Conservation (phyloP, 352 stramenopile genomes). For the Paralagenidium karlingii region DNA sequence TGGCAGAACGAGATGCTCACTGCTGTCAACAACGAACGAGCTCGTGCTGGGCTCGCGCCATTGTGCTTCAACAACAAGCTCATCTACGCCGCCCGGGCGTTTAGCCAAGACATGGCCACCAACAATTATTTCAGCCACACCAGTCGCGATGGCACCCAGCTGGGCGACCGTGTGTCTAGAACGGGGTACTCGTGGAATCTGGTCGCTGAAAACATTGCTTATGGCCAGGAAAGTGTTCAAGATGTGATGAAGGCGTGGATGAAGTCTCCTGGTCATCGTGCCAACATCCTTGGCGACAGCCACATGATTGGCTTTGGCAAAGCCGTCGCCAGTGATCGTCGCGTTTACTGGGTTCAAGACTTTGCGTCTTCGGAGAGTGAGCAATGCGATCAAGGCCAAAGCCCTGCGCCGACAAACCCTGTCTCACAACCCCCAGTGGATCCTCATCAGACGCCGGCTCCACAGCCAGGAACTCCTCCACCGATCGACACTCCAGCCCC, state of each 20-base stretch:
- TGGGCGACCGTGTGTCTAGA: neutral
- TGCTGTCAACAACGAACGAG: too few species aligned
- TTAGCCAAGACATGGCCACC: neutral
- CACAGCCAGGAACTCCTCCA: too few species aligned
- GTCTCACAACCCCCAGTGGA: too few species aligned
- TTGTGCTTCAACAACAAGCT: too few species aligned
- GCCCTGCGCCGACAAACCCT: too few species aligned
- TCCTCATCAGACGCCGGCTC: too few species aligned
- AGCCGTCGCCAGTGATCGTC: too few species aligned
- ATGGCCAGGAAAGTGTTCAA: neutral
- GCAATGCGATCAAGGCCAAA: too few species aligned
- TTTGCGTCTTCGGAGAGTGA: too few species aligned
- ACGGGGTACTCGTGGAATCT: neutral
- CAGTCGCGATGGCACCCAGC: neutral
- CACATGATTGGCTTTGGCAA: neutral
- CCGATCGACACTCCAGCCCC: too few species aligned
- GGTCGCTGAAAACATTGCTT: neutral
- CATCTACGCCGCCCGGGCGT: neutral
- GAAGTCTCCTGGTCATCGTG: neutral
- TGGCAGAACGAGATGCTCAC: too few species aligned
- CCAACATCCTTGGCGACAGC: neutral
- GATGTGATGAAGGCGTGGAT: neutral
- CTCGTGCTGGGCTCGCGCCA: too few species aligned
- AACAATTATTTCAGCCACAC: neutral
- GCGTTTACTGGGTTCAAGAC: neutral